Percentiles rank a stretch among this genome's conserved stretches.
Evolutionary conservation across 305 asterid species (phyloP).

Genomic region (Fraxinus dipetala): DNA sequence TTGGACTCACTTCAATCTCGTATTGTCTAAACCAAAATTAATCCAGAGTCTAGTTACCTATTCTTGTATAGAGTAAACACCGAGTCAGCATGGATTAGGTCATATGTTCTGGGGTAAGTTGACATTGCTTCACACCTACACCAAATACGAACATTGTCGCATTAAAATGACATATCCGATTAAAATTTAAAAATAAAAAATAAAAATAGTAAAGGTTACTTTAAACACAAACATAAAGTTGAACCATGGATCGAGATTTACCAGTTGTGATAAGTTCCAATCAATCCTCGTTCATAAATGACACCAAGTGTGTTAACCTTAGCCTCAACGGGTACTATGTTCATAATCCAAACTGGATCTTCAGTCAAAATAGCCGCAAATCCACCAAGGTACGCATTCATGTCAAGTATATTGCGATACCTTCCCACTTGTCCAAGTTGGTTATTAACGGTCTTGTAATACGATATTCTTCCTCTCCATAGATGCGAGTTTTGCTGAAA

Average conservation of each 20-base stretch:
- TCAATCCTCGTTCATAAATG: conserved; percentile 66
- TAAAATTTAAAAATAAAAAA: too few relatives aligned
- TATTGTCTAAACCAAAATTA: not conserved
- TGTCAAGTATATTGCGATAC: conserved; percentile 66
- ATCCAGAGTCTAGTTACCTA: conserved; percentile 24
- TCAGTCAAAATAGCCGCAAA: conserved; percentile 56
- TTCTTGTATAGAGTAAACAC: conserved; percentile 48
- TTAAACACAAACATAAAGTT: not conserved
- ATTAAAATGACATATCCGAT: not conserved
- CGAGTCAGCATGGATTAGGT: conserved; percentile 67
- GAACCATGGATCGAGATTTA: conserved; percentile 2
- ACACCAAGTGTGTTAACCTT: conserved; percentile 60
- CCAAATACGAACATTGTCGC: not conserved
- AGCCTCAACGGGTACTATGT: conserved; percentile 59
- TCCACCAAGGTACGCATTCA: conserved; percentile 73
- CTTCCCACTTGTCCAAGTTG: conserved; percentile 42
- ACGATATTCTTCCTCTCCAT: conserved; percentile 53
- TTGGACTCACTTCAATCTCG: not conserved
- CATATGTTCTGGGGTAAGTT: conserved; percentile 74
- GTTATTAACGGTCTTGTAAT: conserved; percentile 46
- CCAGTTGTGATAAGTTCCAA: conserved; percentile 77
- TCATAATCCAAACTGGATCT: conserved; percentile 78
- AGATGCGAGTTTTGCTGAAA: conserved; percentile 37
- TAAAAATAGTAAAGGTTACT: not conserved
- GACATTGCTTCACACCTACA: conserved; percentile 84